Percentiles rank a stretch among this genome's conserved stretches.
Conservation (phyloP, 441 rosid species). For the Populus hybrid region DNA sequence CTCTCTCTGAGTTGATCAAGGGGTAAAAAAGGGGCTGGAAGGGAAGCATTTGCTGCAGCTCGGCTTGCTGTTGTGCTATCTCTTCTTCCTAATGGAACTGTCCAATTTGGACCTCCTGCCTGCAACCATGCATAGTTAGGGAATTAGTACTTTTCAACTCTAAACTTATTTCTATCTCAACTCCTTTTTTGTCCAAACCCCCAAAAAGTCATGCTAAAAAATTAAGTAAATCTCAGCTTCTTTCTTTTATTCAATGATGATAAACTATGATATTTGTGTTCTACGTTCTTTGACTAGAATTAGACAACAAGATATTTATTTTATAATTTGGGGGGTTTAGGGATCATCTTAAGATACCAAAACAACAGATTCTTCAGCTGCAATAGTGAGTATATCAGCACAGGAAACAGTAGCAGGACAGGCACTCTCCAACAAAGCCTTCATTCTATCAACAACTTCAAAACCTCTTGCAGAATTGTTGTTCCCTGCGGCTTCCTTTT, state of each 20-base stretch:
- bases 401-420: slow-evolving; percentile 75
- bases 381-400: slow-evolving; percentile 69
- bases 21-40: slow-evolving; percentile 35
- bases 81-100: slow-evolving; percentile 49
- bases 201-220: too few relatives aligned
- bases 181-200: too few relatives aligned
- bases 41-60: slow-evolving; percentile 21
- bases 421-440: slow-evolving; percentile 44
- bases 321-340: too few relatives aligned
- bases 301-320: too few relatives aligned
- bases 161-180: too few relatives aligned
- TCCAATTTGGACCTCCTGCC: slow-evolving; percentile 56
- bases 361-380: slow-evolving; percentile 57
- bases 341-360: slow-evolving; percentile 31
- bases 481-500: too few relatives aligned
- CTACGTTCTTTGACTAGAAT: too few relatives aligned
- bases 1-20: slow-evolving; percentile 27
- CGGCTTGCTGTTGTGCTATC: slow-evolving; percentile 42
- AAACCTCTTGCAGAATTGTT: too few relatives aligned
- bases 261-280: too few relatives aligned
- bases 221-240: too few relatives aligned
- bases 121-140: neutral
- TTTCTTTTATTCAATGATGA: too few relatives aligned
- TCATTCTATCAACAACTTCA: slow-evolving; percentile 56
- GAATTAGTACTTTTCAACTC: too few relatives aligned